phyloP scores from a whole-genome alignment of 129 eudicot genomes.

The Scalesia atractyloides region DNA sequence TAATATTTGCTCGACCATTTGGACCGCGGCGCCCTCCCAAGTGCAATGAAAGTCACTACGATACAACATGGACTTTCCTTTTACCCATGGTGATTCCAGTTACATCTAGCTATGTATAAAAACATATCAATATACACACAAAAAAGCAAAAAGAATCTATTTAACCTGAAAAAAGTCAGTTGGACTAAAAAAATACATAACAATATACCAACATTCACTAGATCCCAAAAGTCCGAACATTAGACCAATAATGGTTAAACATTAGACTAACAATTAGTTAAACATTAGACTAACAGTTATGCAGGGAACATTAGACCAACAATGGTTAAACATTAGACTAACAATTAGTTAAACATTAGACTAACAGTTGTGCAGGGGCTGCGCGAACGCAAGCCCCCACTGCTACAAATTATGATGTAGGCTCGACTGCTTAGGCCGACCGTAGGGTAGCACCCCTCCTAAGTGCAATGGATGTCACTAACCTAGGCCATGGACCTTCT shows the following conservation, averaged over 20 bases:
- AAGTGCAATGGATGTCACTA: constrained; percentile 41
- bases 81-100: too few species aligned
- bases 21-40: neutral
- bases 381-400: constrained; percentile 70
- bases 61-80: too few species aligned
- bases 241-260: too few species aligned
- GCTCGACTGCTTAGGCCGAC: constrained; percentile 47
- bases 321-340: neutral
- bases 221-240: neutral
- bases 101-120: too few species aligned
- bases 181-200: too few species aligned
- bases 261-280: neutral
- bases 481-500: constrained; percentile 40
- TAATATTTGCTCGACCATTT: too few species aligned
- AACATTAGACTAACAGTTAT: neutral
- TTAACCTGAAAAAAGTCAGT: too few species aligned
- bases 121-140: too few species aligned
- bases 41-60: neutral
- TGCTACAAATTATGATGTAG: constrained; percentile 56
- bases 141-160: too few species aligned
- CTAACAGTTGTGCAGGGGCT: constrained; percentile 29
- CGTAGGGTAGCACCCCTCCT: constrained; percentile 37
- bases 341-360: neutral
- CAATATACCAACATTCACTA: too few species aligned
- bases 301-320: neutral